Evolutionary conservation across 2,329 filamentous ascomycete species (phyloP), one percentile per base, ranked within the genome.

Genomic region (Trichoderma harzianum): DNA sequence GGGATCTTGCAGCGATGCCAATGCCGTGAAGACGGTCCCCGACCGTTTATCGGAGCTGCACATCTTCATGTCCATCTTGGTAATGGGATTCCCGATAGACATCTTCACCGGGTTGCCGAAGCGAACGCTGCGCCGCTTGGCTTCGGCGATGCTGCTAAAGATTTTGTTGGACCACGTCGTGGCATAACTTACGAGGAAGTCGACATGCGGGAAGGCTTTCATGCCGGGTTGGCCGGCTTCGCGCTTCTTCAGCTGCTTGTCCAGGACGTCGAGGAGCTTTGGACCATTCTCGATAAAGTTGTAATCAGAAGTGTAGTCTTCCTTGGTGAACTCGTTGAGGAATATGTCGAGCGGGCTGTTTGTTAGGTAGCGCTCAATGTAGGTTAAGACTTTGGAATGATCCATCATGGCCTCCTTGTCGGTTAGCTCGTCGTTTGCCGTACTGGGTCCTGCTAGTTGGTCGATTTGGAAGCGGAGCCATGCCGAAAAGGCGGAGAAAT

Each of bases 401-500:
- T 97, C 93, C 73, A 97, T 89, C 0, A 89, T 88, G 1, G 92
- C 90, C 75, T 96, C 93, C 75, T 92, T 92, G 73, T 95, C 94
- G 28, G 90, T 87, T 58, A 92, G 85, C 74, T 98, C 95, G 26
- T 94, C 90, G 8, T 85, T 86, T 18, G 86, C 85, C 0, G 90
- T 76, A 84, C 75, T 92, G 82, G 78, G 83, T 5, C 91, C 89
- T 7, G 89, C 89, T 60, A 95, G 88, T 16, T 91, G 88, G 74
- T 97, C 93, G 72, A 97, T 95, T 77, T 95, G 91, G 76, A 94
- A 88, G 39, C 91, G 90, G 65, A 98, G 84, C 95, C 95, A 98
- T 68, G 87, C 86, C 0, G 93, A 95, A 78, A 98, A 98, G 6
- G 89, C 87, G 2, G 84, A 80, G 77, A 97, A 98, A 64, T 94